phyloP scores from a whole-genome alignment of 305 asterid genomes.

The Lippia alba region DNA sequence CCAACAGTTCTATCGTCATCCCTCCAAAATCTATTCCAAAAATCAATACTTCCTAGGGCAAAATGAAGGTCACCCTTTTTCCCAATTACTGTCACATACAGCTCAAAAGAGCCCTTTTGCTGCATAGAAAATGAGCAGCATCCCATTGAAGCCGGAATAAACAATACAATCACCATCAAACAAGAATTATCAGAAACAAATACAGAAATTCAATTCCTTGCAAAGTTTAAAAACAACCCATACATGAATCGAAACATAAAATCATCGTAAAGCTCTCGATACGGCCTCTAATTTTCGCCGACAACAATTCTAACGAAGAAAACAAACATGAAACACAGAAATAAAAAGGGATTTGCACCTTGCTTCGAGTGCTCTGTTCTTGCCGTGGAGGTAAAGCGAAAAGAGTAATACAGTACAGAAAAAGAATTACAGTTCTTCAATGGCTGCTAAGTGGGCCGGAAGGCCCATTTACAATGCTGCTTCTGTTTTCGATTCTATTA shows the following conservation, averaged over 20 bases:
- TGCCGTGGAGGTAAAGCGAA: neutral
- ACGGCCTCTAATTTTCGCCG: neutral
- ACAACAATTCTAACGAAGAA: neutral
- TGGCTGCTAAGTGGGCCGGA: slow-evolving; percentile 4
- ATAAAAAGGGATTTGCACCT: slow-evolving; percentile 15
- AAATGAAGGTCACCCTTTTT: neutral
- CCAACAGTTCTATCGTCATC: neutral
- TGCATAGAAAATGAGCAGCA: slow-evolving; percentile 14
- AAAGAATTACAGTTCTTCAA: neutral
- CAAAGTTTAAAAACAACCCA: neutral
- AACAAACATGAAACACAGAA: neutral
- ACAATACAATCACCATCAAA: neutral
- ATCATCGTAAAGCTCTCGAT: neutral
- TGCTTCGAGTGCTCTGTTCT: neutral
- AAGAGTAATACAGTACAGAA: neutral
- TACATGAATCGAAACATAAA: neutral
- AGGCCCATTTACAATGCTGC: slow-evolving; percentile 1
- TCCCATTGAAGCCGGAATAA: neutral
- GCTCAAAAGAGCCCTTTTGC: slow-evolving; percentile 1
- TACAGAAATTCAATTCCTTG: slow-evolving; percentile 4
- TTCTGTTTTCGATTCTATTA: too few relatives aligned
- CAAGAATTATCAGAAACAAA: neutral
- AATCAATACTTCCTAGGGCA: neutral
- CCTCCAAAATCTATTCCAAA: neutral
- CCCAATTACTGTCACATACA: neutral